Base-by-base conservation (phyloP, 768 basidiomycete genomes). In the Tricholoma sp. region DNA sequence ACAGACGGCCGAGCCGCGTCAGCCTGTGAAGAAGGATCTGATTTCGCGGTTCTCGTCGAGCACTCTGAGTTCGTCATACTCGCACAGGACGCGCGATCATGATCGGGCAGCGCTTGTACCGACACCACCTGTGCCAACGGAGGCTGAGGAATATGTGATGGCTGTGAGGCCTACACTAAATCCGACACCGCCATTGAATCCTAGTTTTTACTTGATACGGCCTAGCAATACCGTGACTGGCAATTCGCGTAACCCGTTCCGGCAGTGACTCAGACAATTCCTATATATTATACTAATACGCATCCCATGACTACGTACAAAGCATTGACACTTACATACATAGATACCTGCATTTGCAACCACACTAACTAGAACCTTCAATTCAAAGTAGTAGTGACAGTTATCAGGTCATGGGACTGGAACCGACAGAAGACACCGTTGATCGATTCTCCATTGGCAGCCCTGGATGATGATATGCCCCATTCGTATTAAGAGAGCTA, bases 1-100 rank as follows among this genome's bases (percentile, higher is more conserved):
- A 31, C 74, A 73, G 24, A 80, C 75, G 41, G 84, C 89, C 5
- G 86, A 89, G 64, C 83, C 88, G n/a, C 79, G 88, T n/a, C 81
- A 85, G 69, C 87, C 89, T 18, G 76, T 89, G 61, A 80, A 79
- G 71, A 70, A 65, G 51, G 72, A 77, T 29, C 66, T 74, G 32
- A 63, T 77, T 56, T 79, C 80, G 58, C 72, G 81, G 54, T 79
- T 81, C 66, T 85, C 83, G 18, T 67, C 71, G 27, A 77, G 76
- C 50, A 80, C 79, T 32, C 61, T 71, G 50, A 72, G 72, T 41
- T 78, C 75, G 35, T 75, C 73, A 19, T 61, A 61, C 59, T 68
- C 69, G 64, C 64, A 61, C 63, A 45, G 61, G 39, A 18, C 55
- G 27, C 53, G 51, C 22, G 62, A 65, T 22, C 54, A 53, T 41